Evolutionary conservation across 352 stramenopile genomes (phyloP), one percentile per base, ranked within the genome.

Genomic region (Phytopythium litorale): DNA sequence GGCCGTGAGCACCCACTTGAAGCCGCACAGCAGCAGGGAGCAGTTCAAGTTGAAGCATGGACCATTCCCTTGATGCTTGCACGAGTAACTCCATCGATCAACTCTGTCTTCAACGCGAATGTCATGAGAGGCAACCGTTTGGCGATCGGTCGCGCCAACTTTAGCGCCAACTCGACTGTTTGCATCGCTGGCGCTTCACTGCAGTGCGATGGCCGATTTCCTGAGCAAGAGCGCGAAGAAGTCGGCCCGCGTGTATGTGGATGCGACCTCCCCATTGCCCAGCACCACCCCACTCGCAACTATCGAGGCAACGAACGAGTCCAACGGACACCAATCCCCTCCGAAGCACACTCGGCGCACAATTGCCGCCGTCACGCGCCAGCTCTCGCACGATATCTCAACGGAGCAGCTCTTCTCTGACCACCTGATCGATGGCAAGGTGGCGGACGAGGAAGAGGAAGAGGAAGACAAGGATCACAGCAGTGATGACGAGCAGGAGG

Each of bases 331-430:
- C 6, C 13, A 28, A 1, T 21, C 23, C 9, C 46, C 46, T 21
- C 13, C 64, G 4, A 60, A 68, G 23, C 60, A 63, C 45, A 67
- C 66, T 33, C 59, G 64, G 18, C 58, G 58, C 56, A 49, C 64
- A 46, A 68, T 48, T 13, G 25, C 23, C 11, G 54, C 65, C 38
- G 18, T 67, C 19, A 46, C 70, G 32, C 19, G 57, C 38, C 67
- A 65, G 30, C 65, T 87, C 23, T 87, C 75, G 53, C 73, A 89
- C 58, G 79, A 89, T 46, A 89, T 89, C 43, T 87, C 79, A 32
- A 89, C 77, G 18, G 79, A 89, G 64, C 79, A 89, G 58, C 70
- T 89, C 57, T 75, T 89, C 54, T 76, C 69, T 6, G 79, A 89
- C 30, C 68, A 84, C 8, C 70, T 89, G 9, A 84, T 87, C 33